Percentiles rank a stretch among this genome's conserved stretches.
phyloP scores from a whole-genome alignment of 2,329 filamentous ascomycete species.

The Microcera coccophila region DNA sequence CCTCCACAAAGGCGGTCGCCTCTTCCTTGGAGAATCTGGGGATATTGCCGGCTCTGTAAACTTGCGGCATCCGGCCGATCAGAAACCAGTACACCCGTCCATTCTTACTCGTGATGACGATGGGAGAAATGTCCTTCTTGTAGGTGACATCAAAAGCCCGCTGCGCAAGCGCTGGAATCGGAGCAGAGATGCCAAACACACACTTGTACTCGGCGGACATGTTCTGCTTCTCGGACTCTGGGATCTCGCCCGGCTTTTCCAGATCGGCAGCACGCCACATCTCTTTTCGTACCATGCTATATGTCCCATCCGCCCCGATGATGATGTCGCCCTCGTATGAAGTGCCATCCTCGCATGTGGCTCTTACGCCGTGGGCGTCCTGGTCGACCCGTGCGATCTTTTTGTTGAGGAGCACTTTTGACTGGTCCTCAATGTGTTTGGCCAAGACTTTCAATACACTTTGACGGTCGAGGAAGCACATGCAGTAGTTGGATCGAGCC shows the following conservation, averaged over 20 bases:
- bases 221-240: not conserved
- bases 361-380: slow-evolving; percentile 16
- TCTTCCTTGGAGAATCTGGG: slow-evolving; percentile 36
- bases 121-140: not conserved
- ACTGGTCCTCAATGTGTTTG: slow-evolving; percentile 29
- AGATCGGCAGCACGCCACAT: slow-evolving; percentile 17
- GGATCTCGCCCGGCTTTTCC: not conserved
- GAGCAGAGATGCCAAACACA: slow-evolving; percentile 3
- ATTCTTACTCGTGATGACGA: not conserved
- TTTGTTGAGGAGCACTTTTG: slow-evolving; percentile 13
- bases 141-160: not conserved
- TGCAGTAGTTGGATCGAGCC: too few species aligned
- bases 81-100: slow-evolving; percentile 10
- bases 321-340: slow-evolving; percentile 32
- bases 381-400: slow-evolving; percentile 5
- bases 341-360: slow-evolving; percentile 30
- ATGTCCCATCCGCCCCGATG: slow-evolving; percentile 40
- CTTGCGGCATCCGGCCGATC: slow-evolving; percentile 2
- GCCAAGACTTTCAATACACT: slow-evolving; percentile 33
- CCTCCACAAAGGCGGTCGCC: too few species aligned
- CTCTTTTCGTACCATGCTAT: slow-evolving; percentile 34
- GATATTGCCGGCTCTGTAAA: slow-evolving; percentile 37
- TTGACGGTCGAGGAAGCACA: slow-evolving; percentile 36
- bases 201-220: too few species aligned
- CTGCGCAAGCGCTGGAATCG: not conserved